Base-by-base conservation (phyloP, 2,329 filamentous ascomycete genomes). In the Cryphonectria naterciae region DNA sequence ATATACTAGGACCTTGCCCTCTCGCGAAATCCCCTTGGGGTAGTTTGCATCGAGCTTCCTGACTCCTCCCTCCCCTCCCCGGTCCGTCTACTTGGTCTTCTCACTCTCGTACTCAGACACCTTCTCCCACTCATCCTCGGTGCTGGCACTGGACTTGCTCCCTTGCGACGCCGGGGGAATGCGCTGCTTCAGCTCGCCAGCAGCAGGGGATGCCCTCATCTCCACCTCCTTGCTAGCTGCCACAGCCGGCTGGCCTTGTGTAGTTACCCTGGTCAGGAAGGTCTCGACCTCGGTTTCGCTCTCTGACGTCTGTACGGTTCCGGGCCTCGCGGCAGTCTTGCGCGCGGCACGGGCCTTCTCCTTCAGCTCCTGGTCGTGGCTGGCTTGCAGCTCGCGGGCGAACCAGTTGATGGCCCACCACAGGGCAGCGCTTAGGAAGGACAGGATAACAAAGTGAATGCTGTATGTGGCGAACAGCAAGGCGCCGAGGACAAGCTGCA, bases 401-500 rank as follows among this genome's bases (percentile, higher is more conserved):
- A 99, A 98, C 96, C 96, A 99, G 87, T 98, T 98, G 83, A 98
- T 95, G 70, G 92, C 89, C 84, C 89, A 94, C 96, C 96, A 99
- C 49, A 98, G 86, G 5, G 93, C 92, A 43, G 84, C 95, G 74
- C 90, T 93, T 13, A 99, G 85, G 71, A 91, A 77, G 17, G 93
- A 97, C 7, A 99, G 88, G 70, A 95, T 86, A 74, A 94, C 80
- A 78, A 98, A 97, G 85, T 98, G 96, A 74, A 97, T 87, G 83
- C 92, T 97, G 81, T 92, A 90, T 10, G 95, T 99, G 70, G 89
- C 91, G 75, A 94, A 72, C 67, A 98, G 88, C 73, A 99, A 91
- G 68, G 83, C 81, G 74, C 93, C 82, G 75, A 98, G 90, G 58
- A 97, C 86, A 73, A 92, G 72, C 81, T 98, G 96, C 25, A 99